Evolutionary conservation across 179 eudicot genomes (phyloP).

Genomic region (Corrigiola litoralis): DNA sequence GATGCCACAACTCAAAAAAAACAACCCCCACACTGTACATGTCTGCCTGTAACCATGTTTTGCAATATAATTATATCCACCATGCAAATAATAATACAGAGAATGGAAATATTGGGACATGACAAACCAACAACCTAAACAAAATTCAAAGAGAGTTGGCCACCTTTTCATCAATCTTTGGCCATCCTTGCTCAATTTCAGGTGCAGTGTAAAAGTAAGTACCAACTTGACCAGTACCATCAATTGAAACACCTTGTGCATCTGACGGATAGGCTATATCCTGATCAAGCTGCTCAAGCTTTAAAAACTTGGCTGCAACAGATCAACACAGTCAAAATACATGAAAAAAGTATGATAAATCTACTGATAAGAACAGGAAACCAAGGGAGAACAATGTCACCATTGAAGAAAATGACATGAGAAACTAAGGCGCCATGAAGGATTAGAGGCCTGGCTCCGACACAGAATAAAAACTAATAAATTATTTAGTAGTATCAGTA

Average conservation of each 20-base stretch:
- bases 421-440: too few relatives aligned
- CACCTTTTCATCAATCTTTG: conserved; percentile 95
- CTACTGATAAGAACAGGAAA: too few relatives aligned
- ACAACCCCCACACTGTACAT: conserved; percentile 95
- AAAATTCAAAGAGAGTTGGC: conserved; percentile 2
- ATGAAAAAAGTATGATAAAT: too few relatives aligned
- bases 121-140: conserved; percentile 8
- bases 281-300: conserved; percentile 87
- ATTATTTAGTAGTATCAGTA: too few relatives aligned
- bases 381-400: too few relatives aligned
- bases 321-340: conserved; percentile 1
- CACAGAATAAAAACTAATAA: too few relatives aligned
- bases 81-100: neutral
- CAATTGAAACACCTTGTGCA: conserved; percentile 65
- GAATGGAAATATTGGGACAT: neutral
- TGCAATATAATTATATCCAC: conserved; percentile 11
- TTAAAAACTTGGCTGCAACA: conserved; percentile 84
- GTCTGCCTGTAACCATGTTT: conserved; percentile 60
- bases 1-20: conserved; percentile 93
- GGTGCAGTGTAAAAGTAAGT: conserved; percentile 98
- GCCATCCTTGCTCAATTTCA: conserved; percentile 98
- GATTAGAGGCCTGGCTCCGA: too few relatives aligned
- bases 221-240: conserved; percentile 92
- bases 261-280: conserved; percentile 62
- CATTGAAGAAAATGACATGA: too few relatives aligned